Conservation (phyloP, 768 basidiomycete genomes). For the Tulasnella sp. region DNA sequence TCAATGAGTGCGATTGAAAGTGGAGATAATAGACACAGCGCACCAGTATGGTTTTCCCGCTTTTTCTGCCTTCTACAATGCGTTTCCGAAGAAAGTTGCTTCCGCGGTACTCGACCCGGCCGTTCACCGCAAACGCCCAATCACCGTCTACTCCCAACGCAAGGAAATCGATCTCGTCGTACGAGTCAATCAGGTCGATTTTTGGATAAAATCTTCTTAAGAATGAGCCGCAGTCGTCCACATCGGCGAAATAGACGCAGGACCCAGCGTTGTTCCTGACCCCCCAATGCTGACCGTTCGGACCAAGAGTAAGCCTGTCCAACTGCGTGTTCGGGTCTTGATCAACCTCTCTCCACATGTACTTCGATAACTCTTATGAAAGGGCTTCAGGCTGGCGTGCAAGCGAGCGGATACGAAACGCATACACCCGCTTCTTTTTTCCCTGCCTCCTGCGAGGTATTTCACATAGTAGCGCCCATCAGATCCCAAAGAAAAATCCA, state of each 20-base stretch:
- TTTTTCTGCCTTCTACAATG: neutral
- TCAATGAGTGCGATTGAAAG: neutral
- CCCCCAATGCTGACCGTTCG: conserved; percentile 12
- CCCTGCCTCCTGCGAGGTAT: neutral
- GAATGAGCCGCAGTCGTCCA: neutral
- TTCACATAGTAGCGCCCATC: conserved; percentile 25
- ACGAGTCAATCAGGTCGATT: neutral
- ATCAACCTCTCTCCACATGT: conserved; percentile 11
- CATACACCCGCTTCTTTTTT: conserved; percentile 13
- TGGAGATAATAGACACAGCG: neutral
- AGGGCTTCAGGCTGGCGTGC: neutral
- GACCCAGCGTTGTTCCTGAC: neutral
- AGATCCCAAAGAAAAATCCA: conserved; percentile 26
- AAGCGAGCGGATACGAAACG: neutral
- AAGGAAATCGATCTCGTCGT: neutral
- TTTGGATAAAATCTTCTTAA: neutral
- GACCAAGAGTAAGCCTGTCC: conserved; percentile 19
- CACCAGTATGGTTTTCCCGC: neutral
- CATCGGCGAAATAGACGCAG: neutral
- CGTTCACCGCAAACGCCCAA: conserved; percentile 5
- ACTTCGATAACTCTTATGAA: conserved; percentile 21
- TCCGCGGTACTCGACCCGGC: neutral
- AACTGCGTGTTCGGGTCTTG: conserved; percentile 14
- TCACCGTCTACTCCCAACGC: neutral
- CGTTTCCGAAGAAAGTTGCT: neutral